These are phyloP conservation scores for Tilletia caries DNA, from an alignment of 1,284 basidiomycete species.

Conservation along the genomic window DNA sequence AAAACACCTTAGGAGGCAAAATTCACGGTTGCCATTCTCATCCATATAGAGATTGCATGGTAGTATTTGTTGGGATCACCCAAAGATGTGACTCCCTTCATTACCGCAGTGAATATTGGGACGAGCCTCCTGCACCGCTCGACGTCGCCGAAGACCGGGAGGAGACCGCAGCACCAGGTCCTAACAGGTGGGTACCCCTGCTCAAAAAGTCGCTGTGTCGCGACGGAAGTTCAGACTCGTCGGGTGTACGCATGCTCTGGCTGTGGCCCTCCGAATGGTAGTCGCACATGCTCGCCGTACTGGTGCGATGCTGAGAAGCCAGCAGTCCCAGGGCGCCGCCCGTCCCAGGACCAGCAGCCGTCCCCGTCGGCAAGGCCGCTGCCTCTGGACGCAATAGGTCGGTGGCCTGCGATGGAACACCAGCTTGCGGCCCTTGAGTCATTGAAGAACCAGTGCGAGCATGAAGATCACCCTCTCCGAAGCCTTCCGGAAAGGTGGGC, in stretches of 20 bases:
- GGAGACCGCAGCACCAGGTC: background rate
- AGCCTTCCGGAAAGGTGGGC: background rate
- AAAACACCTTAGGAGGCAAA: too few species aligned
- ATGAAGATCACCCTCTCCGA: background rate
- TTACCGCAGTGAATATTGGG: too few species aligned
- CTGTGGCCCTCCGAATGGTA: background rate
- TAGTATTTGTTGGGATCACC: too few species aligned
- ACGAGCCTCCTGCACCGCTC: too few species aligned
- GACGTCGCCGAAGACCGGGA: background rate
- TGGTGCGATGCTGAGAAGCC: background rate
- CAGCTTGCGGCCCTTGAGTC: background rate
- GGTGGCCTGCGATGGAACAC: background rate
- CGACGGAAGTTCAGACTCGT: background rate
- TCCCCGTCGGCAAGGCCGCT: background rate
- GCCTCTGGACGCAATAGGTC: background rate
- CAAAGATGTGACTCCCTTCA: too few species aligned
- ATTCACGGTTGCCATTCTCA: too few species aligned
- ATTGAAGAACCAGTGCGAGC: background rate
- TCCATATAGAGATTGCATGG: too few species aligned
- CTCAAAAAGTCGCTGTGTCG: slow-evolving; percentile 10
- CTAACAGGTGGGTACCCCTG: background rate
- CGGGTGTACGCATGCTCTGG: background rate
- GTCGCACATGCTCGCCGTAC: background rate
- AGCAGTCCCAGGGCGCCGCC: background rate
- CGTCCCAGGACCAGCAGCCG: background rate